A percentile compares a stretch with the other conserved stretches of the same genome.
Conservation (phyloP, 2,329 filamentous ascomycete genomes). For the Aspergillus viridinutans region DNA sequence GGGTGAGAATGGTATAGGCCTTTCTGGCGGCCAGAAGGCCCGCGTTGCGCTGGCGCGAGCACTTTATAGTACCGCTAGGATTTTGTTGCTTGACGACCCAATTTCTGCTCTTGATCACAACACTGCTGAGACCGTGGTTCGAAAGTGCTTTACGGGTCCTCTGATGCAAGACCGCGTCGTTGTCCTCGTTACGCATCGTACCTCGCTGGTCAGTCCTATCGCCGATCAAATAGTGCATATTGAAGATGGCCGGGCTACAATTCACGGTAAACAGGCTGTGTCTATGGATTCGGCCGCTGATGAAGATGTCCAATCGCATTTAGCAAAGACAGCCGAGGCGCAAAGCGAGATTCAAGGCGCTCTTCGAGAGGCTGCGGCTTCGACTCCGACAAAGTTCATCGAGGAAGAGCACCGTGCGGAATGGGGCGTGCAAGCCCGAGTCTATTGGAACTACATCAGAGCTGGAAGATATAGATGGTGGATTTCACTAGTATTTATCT, state of each 20-base stretch:
- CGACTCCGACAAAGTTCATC: slow-evolving; percentile 69
- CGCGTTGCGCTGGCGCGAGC: slow-evolving; percentile 59
- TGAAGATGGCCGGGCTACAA: slow-evolving; percentile 53
- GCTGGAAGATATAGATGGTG: slow-evolving; percentile 74
- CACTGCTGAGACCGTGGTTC: slow-evolving; percentile 59
- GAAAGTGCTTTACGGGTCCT: slow-evolving; percentile 53
- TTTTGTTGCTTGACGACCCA: slow-evolving; percentile 57
- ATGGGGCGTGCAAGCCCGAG: slow-evolving; percentile 67
- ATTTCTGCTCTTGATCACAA: slow-evolving; percentile 60
- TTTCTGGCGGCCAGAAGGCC: slow-evolving; percentile 59
- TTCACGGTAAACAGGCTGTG: slow-evolving; percentile 47
- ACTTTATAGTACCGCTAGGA: slow-evolving; percentile 53
- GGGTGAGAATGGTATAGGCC: slow-evolving; percentile 58
- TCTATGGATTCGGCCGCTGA: slow-evolving; percentile 38
- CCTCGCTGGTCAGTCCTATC: slow-evolving; percentile 66
- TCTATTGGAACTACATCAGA: slow-evolving; percentile 83
- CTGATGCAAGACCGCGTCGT: slow-evolving; percentile 52
- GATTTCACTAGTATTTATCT: slow-evolving; percentile 59
- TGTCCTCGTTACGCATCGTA: slow-evolving; percentile 62
- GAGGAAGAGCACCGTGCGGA: slow-evolving; percentile 71
- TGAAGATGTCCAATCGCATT: slow-evolving; percentile 23
- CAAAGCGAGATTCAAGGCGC: slow-evolving; percentile 25
- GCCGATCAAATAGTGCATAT: slow-evolving; percentile 73
- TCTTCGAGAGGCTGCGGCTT: slow-evolving; percentile 46
- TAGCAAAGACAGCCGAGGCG: slow-evolving; percentile 9